Evolutionary conservation across 164 flowering plant species (phyloP).

Genomic region (Pachysandra terminalis): DNA sequence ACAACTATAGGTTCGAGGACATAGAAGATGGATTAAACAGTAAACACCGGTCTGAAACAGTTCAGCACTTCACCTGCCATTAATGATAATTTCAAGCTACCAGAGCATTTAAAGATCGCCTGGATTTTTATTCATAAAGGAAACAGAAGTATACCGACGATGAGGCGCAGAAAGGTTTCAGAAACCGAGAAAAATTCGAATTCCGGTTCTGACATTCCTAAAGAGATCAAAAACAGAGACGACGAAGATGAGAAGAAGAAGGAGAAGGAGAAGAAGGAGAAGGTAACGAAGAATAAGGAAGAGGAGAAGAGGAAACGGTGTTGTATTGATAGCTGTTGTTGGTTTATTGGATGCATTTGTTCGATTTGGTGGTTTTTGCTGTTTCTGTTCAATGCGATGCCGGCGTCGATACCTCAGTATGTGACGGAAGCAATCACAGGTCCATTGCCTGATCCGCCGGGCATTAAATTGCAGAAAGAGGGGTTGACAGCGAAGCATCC

Average conservation of each 20-base stretch:
- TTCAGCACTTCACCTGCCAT: not conserved
- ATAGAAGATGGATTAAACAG: no score
- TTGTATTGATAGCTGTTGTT: slow-evolving; percentile 61
- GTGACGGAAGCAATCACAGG: slow-evolving; percentile 95
- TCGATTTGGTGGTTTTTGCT: slow-evolving; percentile 56
- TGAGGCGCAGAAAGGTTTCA: slow-evolving; percentile 38
- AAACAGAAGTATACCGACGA: not conserved
- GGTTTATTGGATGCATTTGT: slow-evolving; percentile 59
- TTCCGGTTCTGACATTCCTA: slow-evolving; percentile 7
- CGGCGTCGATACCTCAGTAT: slow-evolving; percentile 88
- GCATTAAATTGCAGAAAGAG: slow-evolving; percentile 71
- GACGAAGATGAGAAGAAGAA: not conserved
- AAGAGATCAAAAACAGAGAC: slow-evolving; percentile 7
- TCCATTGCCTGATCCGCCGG: slow-evolving; percentile 90
- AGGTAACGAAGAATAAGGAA: not conserved
- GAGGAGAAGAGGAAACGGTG: slow-evolving; percentile 25
- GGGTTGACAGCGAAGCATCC: slow-evolving; percentile 83
- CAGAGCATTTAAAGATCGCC: not conserved
- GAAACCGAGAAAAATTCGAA: slow-evolving; percentile 14
- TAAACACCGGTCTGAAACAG: no score
- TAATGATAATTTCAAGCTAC: not conserved
- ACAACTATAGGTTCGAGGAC: no score
- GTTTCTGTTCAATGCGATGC: slow-evolving; percentile 76
- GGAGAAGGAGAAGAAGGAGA: not conserved
- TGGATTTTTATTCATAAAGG: not conserved